These are phyloP conservation scores for Adansonia rubrostipa DNA, from an alignment of 441 rosid species.

Conservation along the genomic window DNA sequence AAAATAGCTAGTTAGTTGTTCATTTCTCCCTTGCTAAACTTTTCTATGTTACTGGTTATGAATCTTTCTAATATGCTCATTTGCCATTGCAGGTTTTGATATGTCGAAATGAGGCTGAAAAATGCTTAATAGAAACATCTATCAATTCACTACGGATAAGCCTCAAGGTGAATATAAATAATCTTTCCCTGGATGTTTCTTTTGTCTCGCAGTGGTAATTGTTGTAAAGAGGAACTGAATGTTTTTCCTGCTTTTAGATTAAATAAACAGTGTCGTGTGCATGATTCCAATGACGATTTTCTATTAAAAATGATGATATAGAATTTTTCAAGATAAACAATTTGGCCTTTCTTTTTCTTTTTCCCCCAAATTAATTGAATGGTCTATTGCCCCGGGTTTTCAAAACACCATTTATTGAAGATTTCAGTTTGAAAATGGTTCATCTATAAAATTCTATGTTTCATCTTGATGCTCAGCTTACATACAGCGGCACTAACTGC, in stretches of 20 bases:
- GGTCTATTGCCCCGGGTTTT: no score
- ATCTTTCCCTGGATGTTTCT: constrained; percentile 27
- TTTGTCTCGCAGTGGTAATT: neutral
- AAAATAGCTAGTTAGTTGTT: constrained; percentile 13
- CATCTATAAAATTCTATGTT: neutral
- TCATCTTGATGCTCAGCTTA: neutral
- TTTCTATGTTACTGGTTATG: neutral
- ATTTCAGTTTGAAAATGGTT: no score
- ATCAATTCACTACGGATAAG: constrained; percentile 94
- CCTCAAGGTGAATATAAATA: constrained; percentile 67
- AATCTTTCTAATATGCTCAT: constrained; percentile 1
- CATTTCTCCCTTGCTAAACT: neutral
- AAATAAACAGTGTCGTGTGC: constrained; percentile 1
- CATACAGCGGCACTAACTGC: neutral
- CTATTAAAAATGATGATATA: neutral
- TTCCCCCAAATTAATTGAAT: neutral
- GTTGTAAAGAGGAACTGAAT: neutral
- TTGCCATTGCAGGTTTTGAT: constrained; percentile 70
- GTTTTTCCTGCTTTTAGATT: constrained; percentile 4
- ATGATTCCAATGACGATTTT: neutral
- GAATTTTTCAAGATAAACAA: neutral
- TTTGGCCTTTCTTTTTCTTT: neutral
- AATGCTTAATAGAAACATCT: constrained; percentile 93
- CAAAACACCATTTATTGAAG: no score
- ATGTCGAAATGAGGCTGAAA: constrained; percentile 94